phyloP scores from a whole-genome alignment of 176 grass and related monocot genomes.

The Elymus sibiricus region DNA sequence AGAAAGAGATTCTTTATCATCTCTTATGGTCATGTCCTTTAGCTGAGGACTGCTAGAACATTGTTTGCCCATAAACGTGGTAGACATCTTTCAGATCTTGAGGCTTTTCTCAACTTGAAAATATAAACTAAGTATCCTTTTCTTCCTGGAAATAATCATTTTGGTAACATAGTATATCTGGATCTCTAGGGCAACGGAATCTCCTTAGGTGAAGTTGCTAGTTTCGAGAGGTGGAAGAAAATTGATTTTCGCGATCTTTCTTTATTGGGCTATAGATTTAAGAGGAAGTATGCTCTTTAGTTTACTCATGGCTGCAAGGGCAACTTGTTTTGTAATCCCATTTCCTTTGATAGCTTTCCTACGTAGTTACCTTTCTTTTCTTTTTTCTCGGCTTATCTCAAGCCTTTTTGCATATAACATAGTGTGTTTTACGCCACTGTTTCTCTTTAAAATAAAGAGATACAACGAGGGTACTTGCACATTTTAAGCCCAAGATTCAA shows the following conservation, averaged over 20 bases:
- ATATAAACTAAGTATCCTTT: background rate
- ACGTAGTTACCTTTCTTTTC: too few relatives aligned
- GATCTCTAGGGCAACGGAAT: background rate
- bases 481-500: too few relatives aligned
- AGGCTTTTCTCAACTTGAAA: background rate
- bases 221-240: background rate
- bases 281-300: background rate
- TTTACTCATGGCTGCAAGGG: background rate
- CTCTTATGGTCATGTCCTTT: background rate
- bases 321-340: background rate
- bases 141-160: background rate
- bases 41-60: background rate
- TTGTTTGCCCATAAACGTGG: background rate
- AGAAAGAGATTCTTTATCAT: background rate
- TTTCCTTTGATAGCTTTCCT: too few relatives aligned
- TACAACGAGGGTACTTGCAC: too few relatives aligned
- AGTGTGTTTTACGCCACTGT: too few relatives aligned
- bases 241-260: background rate
- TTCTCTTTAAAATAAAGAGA: too few relatives aligned
- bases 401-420: too few relatives aligned
- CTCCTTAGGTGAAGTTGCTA: background rate
- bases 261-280: background rate
- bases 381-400: too few relatives aligned
- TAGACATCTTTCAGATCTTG: background rate
- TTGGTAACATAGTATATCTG: background rate